Base-by-base conservation (phyloP, 805 yeast genomes). In the Scheffersomyces amazonensis region DNA sequence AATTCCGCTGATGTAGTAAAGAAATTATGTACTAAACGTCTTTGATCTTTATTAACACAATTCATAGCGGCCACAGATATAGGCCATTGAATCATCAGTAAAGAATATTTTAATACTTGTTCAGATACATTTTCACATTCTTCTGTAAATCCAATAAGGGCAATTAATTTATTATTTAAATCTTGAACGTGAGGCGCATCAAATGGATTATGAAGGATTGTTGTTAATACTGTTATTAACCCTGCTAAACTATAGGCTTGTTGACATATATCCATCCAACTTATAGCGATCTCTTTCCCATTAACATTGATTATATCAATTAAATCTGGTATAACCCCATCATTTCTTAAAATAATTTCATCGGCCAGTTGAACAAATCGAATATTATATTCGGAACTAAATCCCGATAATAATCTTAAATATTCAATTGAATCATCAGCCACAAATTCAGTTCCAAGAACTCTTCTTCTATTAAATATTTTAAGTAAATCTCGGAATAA, bases 201-300 rank as follows among this genome's bases (percentile, higher is more conserved):
- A 43, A 42, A 56, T 28, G 52, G 50, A 40, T 60, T 53, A 39
- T 31, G 71, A 52, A 49, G 63, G 42, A 43, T 69, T 42, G 31
- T 64, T 31, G 57, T 76, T 23, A 51, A 62, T 31, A 47, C 60
- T 45, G 50, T 69, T 50, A 55, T 60, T 35, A 45, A 37, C 0
- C 66, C 60, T 0, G 66, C 71, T 27, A 61, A 41, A 3, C 65
- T 59, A 44, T 63, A 69, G 0, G 73, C 56, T 37, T 74, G 78
- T 32, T 79, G 80, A 2, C 76, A 60, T 3, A 73, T 53, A 46
- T 80, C 85, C 63, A 64, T 69, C 85, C 85, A 80, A 25, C 53
- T 53, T 8, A 44, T 32, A 4, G 28, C 7, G 3, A 36, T 34
- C 3, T 16, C 32, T 3, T 21, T 24, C 3, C 40, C 40, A 27